Base-by-base conservation (phyloP, 2,329 filamentous ascomycete genomes). In the Colletotrichum gigasporum region DNA sequence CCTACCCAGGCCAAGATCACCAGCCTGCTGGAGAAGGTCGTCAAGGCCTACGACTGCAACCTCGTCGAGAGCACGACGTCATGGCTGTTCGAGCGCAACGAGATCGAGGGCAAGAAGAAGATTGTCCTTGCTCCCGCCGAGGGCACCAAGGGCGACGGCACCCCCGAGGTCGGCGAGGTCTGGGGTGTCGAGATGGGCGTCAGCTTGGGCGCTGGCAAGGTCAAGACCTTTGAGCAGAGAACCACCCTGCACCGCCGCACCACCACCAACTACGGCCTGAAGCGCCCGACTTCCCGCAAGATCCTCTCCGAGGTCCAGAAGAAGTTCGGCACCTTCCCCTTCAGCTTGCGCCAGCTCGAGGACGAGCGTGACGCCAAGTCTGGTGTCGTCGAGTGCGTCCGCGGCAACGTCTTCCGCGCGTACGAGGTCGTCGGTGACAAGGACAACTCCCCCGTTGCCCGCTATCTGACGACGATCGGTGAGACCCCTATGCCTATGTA, bases 111-210 rank as follows among this genome's bases (percentile, higher is more conserved):
- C 73, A 78, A 91, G 85, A 97, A 97, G 90, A 98, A 97, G 89
- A 97, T 99, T 75, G 96, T 99, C 70, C 84, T 99, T 62, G 87
- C 93, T 22, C 92, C 94, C 32, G 87, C 90, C 53, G 94, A 97
- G 73, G 93, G 93, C 69, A 89, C 91, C 75, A 96, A 94, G 83
- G 95, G 95, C 61, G 96, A 99, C 67, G 96, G 96, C 74, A 80
- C 89, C 62, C 92, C 96, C 62, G 95, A 96, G 74, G 82, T 97
- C 61, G 91, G 93, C 70, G 96, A 99, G 78, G 94, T 97, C 66
- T 99, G 96, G 96, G 96, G 96, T 79, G 93, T 99, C 58, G 96
- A 99, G 85, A 89, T 97, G 76, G 95, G 95, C 71, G 88, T 99
- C 75, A 96, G 92, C 80, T 83, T 96, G 72, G 94, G 94, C 69